phyloP scores from a whole-genome alignment of 2,329 filamentous ascomycete genomes.

The Trichophyton equinum region DNA sequence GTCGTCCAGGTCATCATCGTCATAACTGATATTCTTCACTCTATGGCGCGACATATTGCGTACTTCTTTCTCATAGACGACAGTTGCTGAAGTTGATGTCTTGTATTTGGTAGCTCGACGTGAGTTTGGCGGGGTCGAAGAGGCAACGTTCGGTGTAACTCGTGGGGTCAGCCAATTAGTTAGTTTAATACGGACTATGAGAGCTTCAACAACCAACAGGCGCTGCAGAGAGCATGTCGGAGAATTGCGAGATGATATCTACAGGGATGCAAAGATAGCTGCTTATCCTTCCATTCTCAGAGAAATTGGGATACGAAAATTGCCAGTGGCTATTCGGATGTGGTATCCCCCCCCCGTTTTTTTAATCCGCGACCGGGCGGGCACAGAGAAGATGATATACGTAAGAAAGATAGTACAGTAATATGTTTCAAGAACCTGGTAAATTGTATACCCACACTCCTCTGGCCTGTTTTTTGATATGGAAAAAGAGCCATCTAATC shows the following conservation, averaged over 20 bases:
- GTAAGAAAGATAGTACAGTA: background rate
- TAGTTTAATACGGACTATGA: background rate
- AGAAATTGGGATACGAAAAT: conserved; percentile 5
- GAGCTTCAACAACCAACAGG: background rate
- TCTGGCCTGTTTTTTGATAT: background rate
- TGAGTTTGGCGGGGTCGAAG: background rate
- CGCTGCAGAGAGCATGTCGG: background rate
- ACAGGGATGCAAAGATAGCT: background rate
- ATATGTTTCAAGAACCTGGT: background rate
- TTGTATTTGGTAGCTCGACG: background rate
- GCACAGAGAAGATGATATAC: background rate
- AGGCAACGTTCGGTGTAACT: background rate
- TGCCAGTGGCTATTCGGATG: background rate
- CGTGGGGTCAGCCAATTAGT: background rate
- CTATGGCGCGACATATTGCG: conserved; percentile 34
- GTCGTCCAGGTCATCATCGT: conserved; percentile 32
- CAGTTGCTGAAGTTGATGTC: background rate
- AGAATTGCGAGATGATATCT: background rate
- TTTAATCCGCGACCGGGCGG: too few species aligned
- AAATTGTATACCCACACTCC: background rate
- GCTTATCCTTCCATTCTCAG: background rate
- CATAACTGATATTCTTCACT: conserved; percentile 33
- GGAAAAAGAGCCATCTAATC: background rate
- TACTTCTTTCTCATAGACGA: background rate
- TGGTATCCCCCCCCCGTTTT: too few species aligned